A percentile compares a stretch with the other conserved stretches of the same genome.
These are phyloP conservation scores for Brettanomyces sp. DNA, from an alignment of 805 yeast species.

Conservation along the genomic window DNA sequence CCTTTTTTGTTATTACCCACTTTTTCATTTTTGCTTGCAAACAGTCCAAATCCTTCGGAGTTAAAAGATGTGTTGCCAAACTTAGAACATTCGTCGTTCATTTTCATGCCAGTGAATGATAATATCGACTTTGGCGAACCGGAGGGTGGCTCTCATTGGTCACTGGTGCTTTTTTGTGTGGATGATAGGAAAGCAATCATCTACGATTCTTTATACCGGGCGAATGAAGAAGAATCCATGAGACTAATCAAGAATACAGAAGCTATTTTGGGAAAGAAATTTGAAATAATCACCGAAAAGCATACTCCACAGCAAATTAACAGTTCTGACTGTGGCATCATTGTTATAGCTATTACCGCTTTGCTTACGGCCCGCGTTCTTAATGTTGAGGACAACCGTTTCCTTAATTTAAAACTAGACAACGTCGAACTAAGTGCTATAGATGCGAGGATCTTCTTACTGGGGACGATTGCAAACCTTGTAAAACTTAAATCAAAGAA, in stretches of 20 bases:
- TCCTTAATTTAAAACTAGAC: conserved; percentile 30
- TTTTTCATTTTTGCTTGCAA: conserved; percentile 51
- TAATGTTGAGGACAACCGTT: conserved; percentile 18
- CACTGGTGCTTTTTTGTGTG: conserved; percentile 44
- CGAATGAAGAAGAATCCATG: conserved; percentile 30
- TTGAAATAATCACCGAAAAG: conserved; percentile 14
- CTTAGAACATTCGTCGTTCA: conserved; percentile 33
- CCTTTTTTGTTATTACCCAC: conserved; percentile 47
- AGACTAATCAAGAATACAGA: conserved; percentile 25
- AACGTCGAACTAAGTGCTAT: conserved; percentile 37
- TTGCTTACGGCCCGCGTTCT: conserved; percentile 26
- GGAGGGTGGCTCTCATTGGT: conserved; percentile 75
- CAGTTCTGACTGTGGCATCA: conserved; percentile 60
- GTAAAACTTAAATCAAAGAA: conserved; percentile 2
- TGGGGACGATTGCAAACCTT: conserved; percentile 26
- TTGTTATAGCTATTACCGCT: conserved; percentile 29
- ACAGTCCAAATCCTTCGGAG: conserved; percentile 33
- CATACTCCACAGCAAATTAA: conserved; percentile 51
- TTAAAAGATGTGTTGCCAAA: conserved; percentile 38
- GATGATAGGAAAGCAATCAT: conserved; percentile 39
- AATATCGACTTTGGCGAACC: conserved; percentile 48
- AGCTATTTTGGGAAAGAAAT: conserved; percentile 13
- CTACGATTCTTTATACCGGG: conserved; percentile 50
- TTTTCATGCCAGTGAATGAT: conserved; percentile 64
- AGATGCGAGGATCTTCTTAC: conserved; percentile 36